phyloP scores from a whole-genome alignment of 2,329 filamentous ascomycete species.

The Coniochaeta sp. region DNA sequence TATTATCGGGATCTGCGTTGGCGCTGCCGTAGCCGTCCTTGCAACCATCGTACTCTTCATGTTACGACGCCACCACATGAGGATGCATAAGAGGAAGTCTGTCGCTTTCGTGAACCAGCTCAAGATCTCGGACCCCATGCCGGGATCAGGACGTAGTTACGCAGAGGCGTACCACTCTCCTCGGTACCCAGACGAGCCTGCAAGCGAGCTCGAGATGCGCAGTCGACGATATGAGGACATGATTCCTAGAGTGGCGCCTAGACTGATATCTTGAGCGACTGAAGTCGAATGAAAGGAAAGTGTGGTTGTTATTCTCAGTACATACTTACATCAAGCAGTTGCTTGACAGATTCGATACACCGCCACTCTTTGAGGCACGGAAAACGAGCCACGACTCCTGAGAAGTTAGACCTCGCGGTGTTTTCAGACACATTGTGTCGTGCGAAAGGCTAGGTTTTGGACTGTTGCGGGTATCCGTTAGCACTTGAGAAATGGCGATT shows the following conservation, averaged over 20 bases:
- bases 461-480: background rate
- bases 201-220: slow-evolving; percentile 40
- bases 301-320: background rate
- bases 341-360: background rate
- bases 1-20: slow-evolving; percentile 42
- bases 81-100: slow-evolving; percentile 10
- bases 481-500: background rate
- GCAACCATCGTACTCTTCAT: slow-evolving; percentile 30
- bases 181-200: slow-evolving; percentile 25
- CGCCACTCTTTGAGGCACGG: background rate
- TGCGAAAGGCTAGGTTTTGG: background rate
- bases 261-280: slow-evolving; percentile 21
- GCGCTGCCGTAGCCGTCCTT: slow-evolving; percentile 32
- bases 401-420: background rate
- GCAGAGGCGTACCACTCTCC: slow-evolving; percentile 4
- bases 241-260: slow-evolving; percentile 42
- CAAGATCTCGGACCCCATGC: slow-evolving; percentile 45
- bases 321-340: background rate
- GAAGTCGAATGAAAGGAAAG: background rate
- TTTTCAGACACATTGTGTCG: background rate
- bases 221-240: slow-evolving; percentile 51
- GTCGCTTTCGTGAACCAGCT: slow-evolving; percentile 19
- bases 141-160: slow-evolving; percentile 33
- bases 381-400: background rate
- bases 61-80: slow-evolving; percentile 23